Base-by-base conservation (phyloP, 2,329 filamentous ascomycete genomes). In the Atkinsonella texensis region DNA sequence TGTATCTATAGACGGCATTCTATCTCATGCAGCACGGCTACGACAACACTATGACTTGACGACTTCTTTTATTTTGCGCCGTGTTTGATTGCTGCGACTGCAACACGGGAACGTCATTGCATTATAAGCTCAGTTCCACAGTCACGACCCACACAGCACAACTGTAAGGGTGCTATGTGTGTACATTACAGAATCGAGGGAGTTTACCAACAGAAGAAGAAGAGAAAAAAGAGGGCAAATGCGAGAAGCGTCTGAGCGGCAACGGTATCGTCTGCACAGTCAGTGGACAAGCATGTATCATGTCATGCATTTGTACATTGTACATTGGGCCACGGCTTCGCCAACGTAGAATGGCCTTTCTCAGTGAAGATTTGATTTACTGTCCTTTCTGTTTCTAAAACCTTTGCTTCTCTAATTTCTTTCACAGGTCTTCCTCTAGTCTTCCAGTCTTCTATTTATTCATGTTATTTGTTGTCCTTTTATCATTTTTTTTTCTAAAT, bases 31-130 rank as follows among this genome's bases (percentile, higher is more conserved):
- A 63, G 60, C 60, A 62, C 59, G 59, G 59, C 65, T 55, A 66
- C 62, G 66, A 68, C 54, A 62, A 62, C 60, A 60, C 60, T 62
- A 71, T 62, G 67, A 71, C 57, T 63, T 70, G 62, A 71, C 62
- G 68, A 71, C 61, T 68, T 64, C 65, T 62, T 58, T 65, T 65
- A 60, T 56, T 52, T 57, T 60, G 60, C 60, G 56, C 62, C 52
- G 58, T 67, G 64, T 67, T 63, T 62, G 59, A 62, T 57, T 61
- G 63, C 54, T 57, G 52, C 44, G 49, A 45, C 48, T 45, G 43
- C 38, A 47, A 46, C 48, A 51, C 52, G 23, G 47, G 48, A 54
- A 58, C 51, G 57, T 58, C 52, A 54, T 56, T 53, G 49, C 49
- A 57, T 48, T 59, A 60, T 55, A 52, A 56, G 59, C 55, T 55